Percentiles rank a stretch among this genome's conserved stretches.
phyloP scores from a whole-genome alignment of 2,329 filamentous ascomycete genomes.

The Claviceps citrina region DNA sequence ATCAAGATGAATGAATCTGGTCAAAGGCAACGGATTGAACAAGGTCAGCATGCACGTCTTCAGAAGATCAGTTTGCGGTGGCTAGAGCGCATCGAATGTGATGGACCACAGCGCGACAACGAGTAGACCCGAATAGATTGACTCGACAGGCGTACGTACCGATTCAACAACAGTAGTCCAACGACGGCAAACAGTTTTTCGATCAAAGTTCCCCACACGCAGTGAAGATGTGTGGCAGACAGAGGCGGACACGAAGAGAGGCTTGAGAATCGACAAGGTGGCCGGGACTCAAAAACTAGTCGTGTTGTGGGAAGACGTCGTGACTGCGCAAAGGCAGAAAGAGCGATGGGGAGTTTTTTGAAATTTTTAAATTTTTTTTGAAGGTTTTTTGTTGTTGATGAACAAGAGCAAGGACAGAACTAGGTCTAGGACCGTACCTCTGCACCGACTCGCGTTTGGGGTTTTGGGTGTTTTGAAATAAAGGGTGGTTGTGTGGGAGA shows the following conservation, averaged over 20 bases:
- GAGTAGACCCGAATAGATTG: not conserved
- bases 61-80: not conserved
- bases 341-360: conserved; percentile 37
- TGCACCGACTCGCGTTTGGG: conserved; percentile 32
- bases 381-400: conserved; percentile 34
- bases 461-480: conserved; percentile 29
- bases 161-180: conserved; percentile 2
- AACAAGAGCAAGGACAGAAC: conserved; percentile 44
- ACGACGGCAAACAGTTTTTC: not conserved
- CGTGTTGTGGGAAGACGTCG: conserved; percentile 9
- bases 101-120: not conserved
- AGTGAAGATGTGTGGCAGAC: conserved; percentile 3
- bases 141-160: not conserved
- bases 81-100: conserved; percentile 1
- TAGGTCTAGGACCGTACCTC: conserved; percentile 44
- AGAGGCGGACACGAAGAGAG: not conserved
- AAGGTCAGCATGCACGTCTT: conserved; percentile 2
- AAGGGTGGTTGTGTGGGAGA: conserved; percentile 32
- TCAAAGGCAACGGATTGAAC: not conserved
- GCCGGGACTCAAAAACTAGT: conserved; percentile 6
- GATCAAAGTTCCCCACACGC: conserved; percentile 1
- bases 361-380: conserved; percentile 47
- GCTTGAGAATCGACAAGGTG: conserved; percentile 6
- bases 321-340: conserved; percentile 16
- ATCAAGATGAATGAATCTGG: conserved; percentile 6